Evolutionary conservation across 78 protist species (phyloP).

Genomic region (Dictyostelium intermedium): DNA sequence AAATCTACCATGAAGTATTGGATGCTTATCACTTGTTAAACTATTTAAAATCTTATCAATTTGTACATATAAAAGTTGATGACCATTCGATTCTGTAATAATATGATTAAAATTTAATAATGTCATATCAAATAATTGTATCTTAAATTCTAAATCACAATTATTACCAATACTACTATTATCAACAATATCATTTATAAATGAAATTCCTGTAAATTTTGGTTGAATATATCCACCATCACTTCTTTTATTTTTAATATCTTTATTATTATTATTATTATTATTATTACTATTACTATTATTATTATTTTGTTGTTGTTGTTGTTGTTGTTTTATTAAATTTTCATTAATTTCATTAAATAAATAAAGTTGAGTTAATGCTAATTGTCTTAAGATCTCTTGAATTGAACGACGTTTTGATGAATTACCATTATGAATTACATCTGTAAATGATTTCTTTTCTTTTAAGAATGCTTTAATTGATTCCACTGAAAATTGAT

Average conservation of each 20-base stretch:
- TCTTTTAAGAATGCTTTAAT: neutral
- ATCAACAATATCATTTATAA: conserved; percentile 8
- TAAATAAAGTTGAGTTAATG: neutral
- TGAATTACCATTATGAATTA: neutral
- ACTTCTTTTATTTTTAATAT: neutral
- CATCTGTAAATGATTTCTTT: conserved; percentile 8
- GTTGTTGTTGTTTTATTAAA: neutral
- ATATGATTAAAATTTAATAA: neutral
- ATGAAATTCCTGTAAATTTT: neutral
- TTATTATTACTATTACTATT: neutral
- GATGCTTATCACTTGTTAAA: neutral
- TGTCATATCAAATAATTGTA: conserved; percentile 31
- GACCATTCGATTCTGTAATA: neutral
- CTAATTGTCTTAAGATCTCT: neutral
- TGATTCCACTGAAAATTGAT: conserved; percentile 10
- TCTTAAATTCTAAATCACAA: neutral
- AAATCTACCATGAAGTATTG: conserved; percentile 26
- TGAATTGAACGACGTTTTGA: neutral
- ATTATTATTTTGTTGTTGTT: no score
- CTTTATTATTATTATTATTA: neutral
- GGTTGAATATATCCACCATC: neutral
- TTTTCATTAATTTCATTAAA: neutral
- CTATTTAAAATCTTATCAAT: conserved; percentile 7
- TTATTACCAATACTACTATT: neutral
- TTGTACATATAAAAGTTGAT: neutral